Percentiles rank a stretch among this genome's conserved stretches.
Conservation (phyloP, 2,329 filamentous ascomycete species). For the Ophiostoma triangulosporum region DNA sequence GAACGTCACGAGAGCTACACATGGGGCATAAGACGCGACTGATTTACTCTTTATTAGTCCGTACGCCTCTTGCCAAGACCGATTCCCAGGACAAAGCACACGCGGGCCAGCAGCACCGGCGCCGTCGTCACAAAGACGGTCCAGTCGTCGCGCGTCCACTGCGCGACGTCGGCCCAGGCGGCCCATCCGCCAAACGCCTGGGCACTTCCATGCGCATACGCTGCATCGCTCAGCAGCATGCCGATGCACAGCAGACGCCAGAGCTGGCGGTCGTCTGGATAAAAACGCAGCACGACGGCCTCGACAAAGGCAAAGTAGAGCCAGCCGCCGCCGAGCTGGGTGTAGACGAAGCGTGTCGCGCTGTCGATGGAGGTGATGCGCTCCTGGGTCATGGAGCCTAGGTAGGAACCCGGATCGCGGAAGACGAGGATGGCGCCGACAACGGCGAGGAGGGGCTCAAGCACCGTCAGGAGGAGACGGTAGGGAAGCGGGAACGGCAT, state of each 20-base stretch:
- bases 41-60: too few relatives aligned
- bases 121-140: slow-evolving; percentile 17
- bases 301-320: slow-evolving; percentile 26
- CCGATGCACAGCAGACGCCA: slow-evolving; percentile 24
- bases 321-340: slow-evolving; percentile 20
- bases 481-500: slow-evolving; percentile 18
- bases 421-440: slow-evolving; percentile 20
- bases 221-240: slow-evolving; percentile 24
- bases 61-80: slow-evolving; percentile 15
- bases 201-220: slow-evolving; percentile 19
- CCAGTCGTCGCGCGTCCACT: slow-evolving; percentile 21
- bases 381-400: slow-evolving; percentile 20
- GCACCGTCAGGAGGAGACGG: slow-evolving; percentile 20
- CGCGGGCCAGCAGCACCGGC: slow-evolving; percentile 18
- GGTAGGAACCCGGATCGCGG: slow-evolving; percentile 18
- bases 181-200: slow-evolving; percentile 24
- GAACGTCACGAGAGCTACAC: too few relatives aligned
- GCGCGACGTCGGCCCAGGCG: slow-evolving; percentile 14
- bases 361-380: slow-evolving; percentile 4
- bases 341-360: slow-evolving; percentile 19
- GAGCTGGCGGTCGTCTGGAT: slow-evolving; percentile 19
- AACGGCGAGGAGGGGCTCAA: slow-evolving; percentile 24
- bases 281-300: slow-evolving; percentile 22
- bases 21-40: too few relatives aligned
- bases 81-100: slow-evolving; percentile 19